These are phyloP conservation scores for Eutypa lata DNA, from an alignment of 2,329 filamentous ascomycete species.

Conservation along the genomic window DNA sequence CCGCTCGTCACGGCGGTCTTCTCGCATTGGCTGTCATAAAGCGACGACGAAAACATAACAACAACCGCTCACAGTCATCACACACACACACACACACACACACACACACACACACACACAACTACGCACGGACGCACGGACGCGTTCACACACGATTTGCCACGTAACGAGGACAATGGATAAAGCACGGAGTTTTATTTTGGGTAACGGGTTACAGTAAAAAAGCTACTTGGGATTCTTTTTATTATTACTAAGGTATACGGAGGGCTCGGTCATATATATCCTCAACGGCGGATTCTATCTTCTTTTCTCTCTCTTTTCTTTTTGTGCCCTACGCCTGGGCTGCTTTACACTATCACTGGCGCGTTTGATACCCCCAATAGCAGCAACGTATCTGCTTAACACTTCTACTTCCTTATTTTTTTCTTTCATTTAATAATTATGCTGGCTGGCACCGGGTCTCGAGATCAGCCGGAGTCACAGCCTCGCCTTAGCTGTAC, in stretches of 20 bases:
- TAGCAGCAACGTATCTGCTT: not conserved
- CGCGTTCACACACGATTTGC: not conserved
- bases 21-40: constrained; percentile 17
- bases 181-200: not conserved
- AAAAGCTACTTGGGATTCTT: not conserved
- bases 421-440: not conserved
- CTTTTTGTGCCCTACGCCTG: not conserved
- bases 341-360: not conserved
- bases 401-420: not conserved
- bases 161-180: not conserved
- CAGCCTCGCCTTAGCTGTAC: not conserved
- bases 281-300: not conserved
- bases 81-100: not conserved
- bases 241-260: not conserved
- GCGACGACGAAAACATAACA: no score
- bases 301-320: not conserved
- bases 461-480: not conserved
- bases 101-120: not conserved
- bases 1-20: constrained; percentile 19
- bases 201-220: not conserved
- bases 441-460: not conserved
- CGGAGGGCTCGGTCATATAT: not conserved
- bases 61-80: no score
- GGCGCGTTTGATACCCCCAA: not conserved
- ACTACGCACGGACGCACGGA: no score